A percentile compares a stretch with the other conserved stretches of the same genome.
phyloP scores from a whole-genome alignment of 257 asterid species.

The Nyctanthes arbortristis region DNA sequence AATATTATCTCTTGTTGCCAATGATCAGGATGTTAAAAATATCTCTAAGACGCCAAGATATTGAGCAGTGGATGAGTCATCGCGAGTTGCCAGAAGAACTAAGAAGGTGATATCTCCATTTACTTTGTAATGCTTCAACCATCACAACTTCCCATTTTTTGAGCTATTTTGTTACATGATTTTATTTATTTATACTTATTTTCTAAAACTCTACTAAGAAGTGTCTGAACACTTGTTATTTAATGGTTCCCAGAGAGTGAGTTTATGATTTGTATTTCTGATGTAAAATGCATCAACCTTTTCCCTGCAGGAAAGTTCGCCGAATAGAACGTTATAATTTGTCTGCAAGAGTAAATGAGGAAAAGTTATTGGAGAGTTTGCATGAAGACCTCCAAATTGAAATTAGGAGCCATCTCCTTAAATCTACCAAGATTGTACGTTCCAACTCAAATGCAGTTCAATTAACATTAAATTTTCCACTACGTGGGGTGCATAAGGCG shows the following conservation, averaged over 20 bases:
- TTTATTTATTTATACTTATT: too few relatives aligned
- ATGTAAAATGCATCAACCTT: not conserved
- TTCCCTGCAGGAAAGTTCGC: constrained; percentile 61
- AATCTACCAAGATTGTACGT: constrained; percentile 73
- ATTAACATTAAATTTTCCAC: not conserved
- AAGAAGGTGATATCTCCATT: constrained; percentile 48
- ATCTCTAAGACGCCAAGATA: constrained; percentile 84
- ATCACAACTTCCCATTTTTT: not conserved
- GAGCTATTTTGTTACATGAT: too few relatives aligned
- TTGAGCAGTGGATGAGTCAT: constrained; percentile 97
- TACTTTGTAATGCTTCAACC: too few relatives aligned
- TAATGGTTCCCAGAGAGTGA: not conserved
- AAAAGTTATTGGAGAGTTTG: constrained; percentile 74
- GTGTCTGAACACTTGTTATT: not conserved
- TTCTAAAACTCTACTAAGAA: not conserved
- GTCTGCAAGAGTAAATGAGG: constrained; percentile 98
- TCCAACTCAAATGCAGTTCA: not conserved
- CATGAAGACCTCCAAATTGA: constrained; percentile 95
- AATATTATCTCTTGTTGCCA: not conserved
- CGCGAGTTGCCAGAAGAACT: constrained; percentile 78
- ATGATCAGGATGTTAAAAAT: constrained; percentile 77
- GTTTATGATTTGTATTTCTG: not conserved
- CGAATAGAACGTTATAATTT: constrained; percentile 79
- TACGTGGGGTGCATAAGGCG: too few relatives aligned
- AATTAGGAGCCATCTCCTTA: constrained; percentile 85